These are phyloP conservation scores for Sanghuangporus sanghuang DNA, from an alignment of 1,284 basidiomycete genomes.

Conservation along the genomic window DNA sequence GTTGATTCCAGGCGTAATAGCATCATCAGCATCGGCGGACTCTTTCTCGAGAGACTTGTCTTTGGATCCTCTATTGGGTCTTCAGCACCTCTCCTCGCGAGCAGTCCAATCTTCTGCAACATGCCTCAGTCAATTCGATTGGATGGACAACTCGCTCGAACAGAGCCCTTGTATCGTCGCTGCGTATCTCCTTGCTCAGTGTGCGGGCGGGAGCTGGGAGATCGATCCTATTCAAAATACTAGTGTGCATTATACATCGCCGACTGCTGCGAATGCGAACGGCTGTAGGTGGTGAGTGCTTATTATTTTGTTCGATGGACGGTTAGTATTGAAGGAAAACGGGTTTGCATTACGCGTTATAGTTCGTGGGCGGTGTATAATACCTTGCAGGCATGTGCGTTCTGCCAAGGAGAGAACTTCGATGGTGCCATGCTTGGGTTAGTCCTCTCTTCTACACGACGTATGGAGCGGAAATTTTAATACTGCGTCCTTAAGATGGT, in stretches of 20 bases:
- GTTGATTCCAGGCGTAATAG: too few relatives aligned
- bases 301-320: not conserved
- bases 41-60: too few relatives aligned
- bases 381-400: slow-evolving; percentile 14
- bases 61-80: too few relatives aligned
- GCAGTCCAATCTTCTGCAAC: slow-evolving; percentile 1
- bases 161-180: slow-evolving; percentile 16
- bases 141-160: slow-evolving; percentile 11
- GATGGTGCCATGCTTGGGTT: not conserved
- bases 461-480: too few relatives aligned
- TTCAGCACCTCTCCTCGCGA: not conserved
- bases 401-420: slow-evolving; percentile 9
- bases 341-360: not conserved
- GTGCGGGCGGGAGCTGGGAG: slow-evolving; percentile 3
- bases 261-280: slow-evolving; percentile 1
- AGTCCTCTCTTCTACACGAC: not conserved
- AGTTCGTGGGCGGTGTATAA: slow-evolving; percentile 20
- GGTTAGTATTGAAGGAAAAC: not conserved
- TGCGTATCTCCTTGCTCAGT: slow-evolving; percentile 6
- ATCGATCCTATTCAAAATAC: not conserved
- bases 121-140: slow-evolving; percentile 3
- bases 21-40: too few relatives aligned
- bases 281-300: slow-evolving; percentile 7
- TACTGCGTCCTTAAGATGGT: too few relatives aligned
- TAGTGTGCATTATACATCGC: slow-evolving; percentile 5